Percentiles rank a stretch among this genome's conserved stretches.
These are phyloP conservation scores for Termitomyces sp. DNA, from an alignment of 768 basidiomycete genomes.

Conservation along the genomic window DNA sequence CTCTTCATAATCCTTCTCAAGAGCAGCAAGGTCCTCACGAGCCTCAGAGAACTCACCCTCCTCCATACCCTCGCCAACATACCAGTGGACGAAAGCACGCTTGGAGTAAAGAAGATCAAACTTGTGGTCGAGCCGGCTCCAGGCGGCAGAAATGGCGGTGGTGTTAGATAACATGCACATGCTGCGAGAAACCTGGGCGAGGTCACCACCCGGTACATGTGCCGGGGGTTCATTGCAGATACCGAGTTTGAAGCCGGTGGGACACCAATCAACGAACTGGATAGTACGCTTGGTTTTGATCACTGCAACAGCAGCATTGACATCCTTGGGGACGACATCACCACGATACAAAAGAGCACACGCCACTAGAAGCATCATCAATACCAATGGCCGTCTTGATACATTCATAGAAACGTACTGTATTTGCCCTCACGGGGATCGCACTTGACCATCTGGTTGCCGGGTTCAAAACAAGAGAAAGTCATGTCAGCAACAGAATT, in stretches of 20 bases:
- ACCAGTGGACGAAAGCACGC: constrained; percentile 93
- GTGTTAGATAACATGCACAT: constrained; percentile 98
- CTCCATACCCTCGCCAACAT: constrained; percentile 99
- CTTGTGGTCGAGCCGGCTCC: constrained; percentile 93
- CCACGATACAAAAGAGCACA: constrained; percentile 92
- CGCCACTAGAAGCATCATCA: constrained; percentile 55
- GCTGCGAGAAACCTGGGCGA: constrained; percentile 89
- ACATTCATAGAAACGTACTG: constrained; percentile 46
- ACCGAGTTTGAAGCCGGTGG: constrained; percentile 97
- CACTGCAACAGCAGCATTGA: constrained; percentile 83
- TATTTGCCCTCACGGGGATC: constrained; percentile 99
- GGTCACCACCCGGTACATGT: constrained; percentile 87
- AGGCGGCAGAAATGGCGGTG: constrained; percentile 90
- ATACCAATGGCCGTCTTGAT: neutral
- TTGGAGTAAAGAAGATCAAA: constrained; percentile 98
- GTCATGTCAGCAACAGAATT: constrained; percentile 99
- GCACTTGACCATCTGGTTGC: constrained; percentile 94
- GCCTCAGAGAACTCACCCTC: constrained; percentile 99
- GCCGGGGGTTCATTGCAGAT: constrained; percentile 97
- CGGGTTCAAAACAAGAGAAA: constrained; percentile 94
- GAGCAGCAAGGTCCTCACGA: constrained; percentile 98
- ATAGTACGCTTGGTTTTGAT: constrained; percentile 99
- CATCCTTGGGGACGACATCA: constrained; percentile 96
- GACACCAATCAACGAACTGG: constrained; percentile 98
- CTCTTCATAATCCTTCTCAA: constrained; percentile 96